phyloP scores from a whole-genome alignment of 139 green algal species.

The Tetraselmis striata region DNA sequence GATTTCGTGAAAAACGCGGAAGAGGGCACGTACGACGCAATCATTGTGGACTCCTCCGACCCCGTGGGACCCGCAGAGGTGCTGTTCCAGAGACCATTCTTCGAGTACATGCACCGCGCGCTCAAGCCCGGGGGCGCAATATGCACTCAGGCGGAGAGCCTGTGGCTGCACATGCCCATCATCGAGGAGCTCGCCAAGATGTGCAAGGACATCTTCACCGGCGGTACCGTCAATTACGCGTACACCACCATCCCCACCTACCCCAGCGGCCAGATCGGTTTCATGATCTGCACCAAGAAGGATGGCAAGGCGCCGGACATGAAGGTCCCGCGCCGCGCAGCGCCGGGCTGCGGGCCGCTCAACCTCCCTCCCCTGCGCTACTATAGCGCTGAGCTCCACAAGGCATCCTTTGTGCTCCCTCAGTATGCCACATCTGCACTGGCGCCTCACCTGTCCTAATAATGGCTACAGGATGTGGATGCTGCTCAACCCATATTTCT shows the following conservation, averaged over 20 bases:
- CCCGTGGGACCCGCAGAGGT: slow-evolving; percentile 91
- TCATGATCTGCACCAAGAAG: slow-evolving; percentile 91
- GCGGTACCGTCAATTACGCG: slow-evolving; percentile 83
- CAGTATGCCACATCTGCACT: slow-evolving; percentile 77
- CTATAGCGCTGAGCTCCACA: slow-evolving; percentile 83
- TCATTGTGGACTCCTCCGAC: slow-evolving; percentile 98
- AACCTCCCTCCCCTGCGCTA: slow-evolving; percentile 60
- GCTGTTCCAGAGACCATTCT: slow-evolving; percentile 92
- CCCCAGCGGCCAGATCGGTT: slow-evolving; percentile 92
- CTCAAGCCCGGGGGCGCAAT: slow-evolving; percentile 84
- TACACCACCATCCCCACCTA: slow-evolving; percentile 97
- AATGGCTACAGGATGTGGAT: too few relatives aligned
- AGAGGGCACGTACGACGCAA: slow-evolving; percentile 82
- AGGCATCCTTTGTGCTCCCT: slow-evolving; percentile 84
- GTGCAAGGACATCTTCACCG: slow-evolving; percentile 78
- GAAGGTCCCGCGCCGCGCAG: slow-evolving; percentile 31
- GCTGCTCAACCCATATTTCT: too few relatives aligned
- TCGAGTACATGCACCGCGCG: slow-evolving; percentile 84
- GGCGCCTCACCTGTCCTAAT: slow-evolving; percentile 30
- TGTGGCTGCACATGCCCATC: slow-evolving; percentile 93
- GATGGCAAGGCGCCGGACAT: slow-evolving; percentile 16
- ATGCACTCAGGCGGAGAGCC: slow-evolving; percentile 88
- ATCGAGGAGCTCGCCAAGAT: slow-evolving; percentile 87
- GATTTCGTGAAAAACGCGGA: slow-evolving; percentile 74
- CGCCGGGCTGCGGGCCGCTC: slow-evolving; percentile 27